Evolutionary conservation across 1,284 basidiomycete species (phyloP).

Genomic region (Inonotus hispidus): DNA sequence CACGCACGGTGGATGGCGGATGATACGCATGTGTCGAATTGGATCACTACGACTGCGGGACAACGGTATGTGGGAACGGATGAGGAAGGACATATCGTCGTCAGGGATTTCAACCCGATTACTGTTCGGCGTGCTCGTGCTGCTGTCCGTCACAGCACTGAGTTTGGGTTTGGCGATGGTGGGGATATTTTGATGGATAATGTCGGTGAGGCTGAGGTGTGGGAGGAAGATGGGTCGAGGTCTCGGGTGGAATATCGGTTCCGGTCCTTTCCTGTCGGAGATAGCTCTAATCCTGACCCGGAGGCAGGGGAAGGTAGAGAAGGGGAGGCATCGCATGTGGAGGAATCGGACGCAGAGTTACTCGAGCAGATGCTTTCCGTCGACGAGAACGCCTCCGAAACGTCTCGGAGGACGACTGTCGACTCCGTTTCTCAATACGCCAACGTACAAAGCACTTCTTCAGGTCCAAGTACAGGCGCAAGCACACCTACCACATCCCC

Average conservation of each 20-base stretch:
- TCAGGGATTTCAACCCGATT: conserved; percentile 39
- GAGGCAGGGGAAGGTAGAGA: not conserved
- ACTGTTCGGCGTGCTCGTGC: conserved; percentile 25
- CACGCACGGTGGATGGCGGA: conserved; percentile 39
- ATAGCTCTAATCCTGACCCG: not conserved
- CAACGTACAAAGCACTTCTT: too few relatives aligned
- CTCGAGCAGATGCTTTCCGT: not conserved
- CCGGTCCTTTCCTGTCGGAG: not conserved
- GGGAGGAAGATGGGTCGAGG: not conserved
- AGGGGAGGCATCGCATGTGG: not conserved
- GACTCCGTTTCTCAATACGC: too few relatives aligned
- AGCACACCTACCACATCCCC: too few relatives aligned
- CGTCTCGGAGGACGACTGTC: too few relatives aligned
- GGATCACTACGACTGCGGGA: conserved; percentile 46
- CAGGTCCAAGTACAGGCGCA: too few relatives aligned
- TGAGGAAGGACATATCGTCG: conserved; percentile 23
- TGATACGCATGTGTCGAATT: conserved; percentile 33
- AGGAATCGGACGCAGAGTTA: not conserved
- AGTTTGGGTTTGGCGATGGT: not conserved
- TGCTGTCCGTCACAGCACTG: not conserved
- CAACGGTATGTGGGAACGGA: conserved; percentile 35
- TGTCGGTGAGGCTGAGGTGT: not conserved
- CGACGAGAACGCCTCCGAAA: not conserved
- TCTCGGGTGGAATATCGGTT: not conserved
- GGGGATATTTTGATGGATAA: not conserved